phyloP scores from a whole-genome alignment of 2,329 filamentous ascomycete species.

The Trichothecium roseum region DNA sequence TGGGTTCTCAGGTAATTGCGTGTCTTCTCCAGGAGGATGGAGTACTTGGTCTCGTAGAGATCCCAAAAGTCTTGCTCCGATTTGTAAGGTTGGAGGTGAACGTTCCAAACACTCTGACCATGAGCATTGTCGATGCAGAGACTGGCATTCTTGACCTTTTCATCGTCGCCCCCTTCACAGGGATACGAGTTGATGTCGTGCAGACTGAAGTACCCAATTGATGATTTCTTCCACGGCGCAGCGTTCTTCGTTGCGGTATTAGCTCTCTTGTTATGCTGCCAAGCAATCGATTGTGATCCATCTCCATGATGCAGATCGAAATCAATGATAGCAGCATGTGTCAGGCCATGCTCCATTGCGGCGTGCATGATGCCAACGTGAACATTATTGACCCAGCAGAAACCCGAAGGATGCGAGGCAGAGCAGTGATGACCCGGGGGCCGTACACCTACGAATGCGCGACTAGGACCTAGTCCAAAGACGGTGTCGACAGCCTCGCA shows the following conservation, averaged over 20 bases:
- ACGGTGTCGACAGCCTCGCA: slow-evolving; percentile 87
- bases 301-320: slow-evolving; percentile 90
- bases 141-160: slow-evolving; percentile 90
- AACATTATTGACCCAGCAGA: slow-evolving; percentile 98
- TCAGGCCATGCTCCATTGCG: slow-evolving; percentile 71
- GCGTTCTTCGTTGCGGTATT: slow-evolving; percentile 55
- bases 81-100: slow-evolving; percentile 84
- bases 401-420: slow-evolving; percentile 78
- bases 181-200: slow-evolving; percentile 99
- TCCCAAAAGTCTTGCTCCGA: slow-evolving; percentile 78
- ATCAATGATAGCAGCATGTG: slow-evolving; percentile 87
- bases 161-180: slow-evolving; percentile 85
- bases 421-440: slow-evolving; percentile 96
- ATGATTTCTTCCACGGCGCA: slow-evolving; percentile 67
- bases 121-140: slow-evolving; percentile 91
- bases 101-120: slow-evolving; percentile 90
- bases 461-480: slow-evolving; percentile 56
- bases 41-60: slow-evolving; percentile 73
- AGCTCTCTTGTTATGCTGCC: slow-evolving; percentile 75
- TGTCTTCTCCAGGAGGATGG: slow-evolving; percentile 68
- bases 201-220: slow-evolving; percentile 91
- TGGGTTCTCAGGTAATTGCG: slow-evolving; percentile 66
- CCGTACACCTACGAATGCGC: slow-evolving; percentile 85
- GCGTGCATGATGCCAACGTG: slow-evolving; percentile 94
- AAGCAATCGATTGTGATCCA: slow-evolving; percentile 90